Percentiles rank a stretch among this genome's conserved stretches.
These are phyloP conservation scores for Aspergillus sp. DNA, from an alignment of 2,329 filamentous ascomycete species.

Conservation along the genomic window DNA sequence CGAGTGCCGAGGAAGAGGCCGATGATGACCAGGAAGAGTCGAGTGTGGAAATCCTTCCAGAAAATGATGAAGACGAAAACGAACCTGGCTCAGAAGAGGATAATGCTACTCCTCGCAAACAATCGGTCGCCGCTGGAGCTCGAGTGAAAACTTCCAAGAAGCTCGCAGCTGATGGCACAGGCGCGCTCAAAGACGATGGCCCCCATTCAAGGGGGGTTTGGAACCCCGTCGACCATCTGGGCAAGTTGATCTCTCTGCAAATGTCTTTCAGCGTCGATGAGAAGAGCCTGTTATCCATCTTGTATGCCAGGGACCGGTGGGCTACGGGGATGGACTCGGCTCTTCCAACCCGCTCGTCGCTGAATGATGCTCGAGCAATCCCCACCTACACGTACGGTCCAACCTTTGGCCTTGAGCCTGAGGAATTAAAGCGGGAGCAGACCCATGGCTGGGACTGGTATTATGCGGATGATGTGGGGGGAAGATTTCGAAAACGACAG, in stretches of 20 bases:
- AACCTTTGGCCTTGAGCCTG: slow-evolving; percentile 45
- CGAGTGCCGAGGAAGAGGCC: slow-evolving; percentile 23
- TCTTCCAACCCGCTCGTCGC: slow-evolving; percentile 48
- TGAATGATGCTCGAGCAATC: slow-evolving; percentile 29
- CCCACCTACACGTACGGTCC: slow-evolving; percentile 38
- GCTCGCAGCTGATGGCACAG: slow-evolving; percentile 18
- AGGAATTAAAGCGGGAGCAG: slow-evolving; percentile 45
- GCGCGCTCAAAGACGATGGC: slow-evolving; percentile 20
- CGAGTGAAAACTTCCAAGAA: slow-evolving; percentile 12
- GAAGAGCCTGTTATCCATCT: slow-evolving; percentile 49
- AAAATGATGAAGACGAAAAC: slow-evolving; percentile 13
- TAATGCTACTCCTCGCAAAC: background rate
- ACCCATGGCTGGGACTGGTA: slow-evolving; percentile 56
- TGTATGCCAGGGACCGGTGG: slow-evolving; percentile 54
- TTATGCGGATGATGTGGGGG: slow-evolving; percentile 39
- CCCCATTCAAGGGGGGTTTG: slow-evolving; percentile 39
- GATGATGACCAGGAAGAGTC: slow-evolving; percentile 14
- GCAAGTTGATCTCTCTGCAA: slow-evolving; percentile 47
- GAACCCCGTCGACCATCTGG: slow-evolving; percentile 34
- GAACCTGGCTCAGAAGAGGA: slow-evolving; percentile 7
- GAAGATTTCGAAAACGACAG: slow-evolving; percentile 45
- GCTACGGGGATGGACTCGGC: slow-evolving; percentile 44
- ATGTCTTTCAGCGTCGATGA: slow-evolving; percentile 52
- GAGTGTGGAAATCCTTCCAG: slow-evolving; percentile 8
- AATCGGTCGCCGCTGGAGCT: slow-evolving; percentile 8